A percentile compares a stretch with the other conserved stretches of the same genome.
Evolutionary conservation across 306 rosid genomes (phyloP).

Genomic region (Quercus variabilis): DNA sequence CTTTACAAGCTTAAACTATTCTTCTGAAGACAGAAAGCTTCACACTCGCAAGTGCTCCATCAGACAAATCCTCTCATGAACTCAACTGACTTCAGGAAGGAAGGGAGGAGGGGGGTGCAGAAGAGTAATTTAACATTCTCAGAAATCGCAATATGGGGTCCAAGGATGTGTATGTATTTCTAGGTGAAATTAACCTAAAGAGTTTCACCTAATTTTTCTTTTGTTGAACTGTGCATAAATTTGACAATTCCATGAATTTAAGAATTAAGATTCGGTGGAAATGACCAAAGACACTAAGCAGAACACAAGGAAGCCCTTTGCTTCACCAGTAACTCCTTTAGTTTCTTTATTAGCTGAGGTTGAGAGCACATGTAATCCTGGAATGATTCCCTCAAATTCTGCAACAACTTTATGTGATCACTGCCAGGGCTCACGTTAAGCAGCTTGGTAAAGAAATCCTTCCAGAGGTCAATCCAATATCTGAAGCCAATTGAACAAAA

Average conservation of each 20-base stretch:
- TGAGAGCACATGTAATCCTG: constrained; percentile 67
- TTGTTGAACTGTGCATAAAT: not conserved
- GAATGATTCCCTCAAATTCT: constrained; percentile 68
- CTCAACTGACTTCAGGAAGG: constrained; percentile 1
- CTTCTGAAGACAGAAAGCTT: constrained; percentile 7
- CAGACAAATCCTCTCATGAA: not conserved
- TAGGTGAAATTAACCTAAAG: not conserved
- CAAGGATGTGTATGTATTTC: not conserved
- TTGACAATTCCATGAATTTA: constrained; percentile 14
- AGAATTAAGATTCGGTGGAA: constrained; percentile 12
- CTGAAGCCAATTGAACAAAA: constrained; percentile 40
- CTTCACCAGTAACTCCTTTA: constrained; percentile 72
- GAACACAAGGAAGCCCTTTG: constrained; percentile 83
- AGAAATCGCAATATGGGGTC: not conserved
- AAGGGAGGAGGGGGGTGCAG: not conserved
- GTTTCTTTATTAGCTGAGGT: constrained; percentile 59
- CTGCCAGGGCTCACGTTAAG: constrained; percentile 54
- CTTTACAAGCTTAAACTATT: constrained; percentile 17
- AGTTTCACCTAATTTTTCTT: constrained; percentile 6
- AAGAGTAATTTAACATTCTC: not conserved
- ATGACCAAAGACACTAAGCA: constrained; percentile 35
- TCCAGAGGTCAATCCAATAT: constrained; percentile 94
- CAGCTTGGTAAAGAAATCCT: constrained; percentile 70
- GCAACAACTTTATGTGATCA: constrained; percentile 50
- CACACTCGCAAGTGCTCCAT: not conserved